Evolutionary conservation across 179 eudicot genomes (phyloP).

Genomic region (Nepenthes alata): DNA sequence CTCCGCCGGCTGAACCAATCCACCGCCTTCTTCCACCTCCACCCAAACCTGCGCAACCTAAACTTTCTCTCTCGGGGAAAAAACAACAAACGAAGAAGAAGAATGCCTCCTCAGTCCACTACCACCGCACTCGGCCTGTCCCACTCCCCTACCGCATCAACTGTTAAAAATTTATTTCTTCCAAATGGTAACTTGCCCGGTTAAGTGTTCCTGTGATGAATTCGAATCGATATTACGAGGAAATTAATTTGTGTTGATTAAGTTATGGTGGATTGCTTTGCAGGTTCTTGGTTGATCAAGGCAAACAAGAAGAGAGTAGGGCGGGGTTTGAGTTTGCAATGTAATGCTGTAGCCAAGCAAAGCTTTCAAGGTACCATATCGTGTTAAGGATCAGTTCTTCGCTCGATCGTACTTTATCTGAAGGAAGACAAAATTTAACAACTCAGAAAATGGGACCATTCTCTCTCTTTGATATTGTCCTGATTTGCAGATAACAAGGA

Average conservation of each 20-base stretch:
- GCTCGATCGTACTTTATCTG: background rate
- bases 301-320: constrained; percentile 7
- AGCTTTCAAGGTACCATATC: constrained; percentile 28
- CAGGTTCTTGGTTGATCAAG: constrained; percentile 17
- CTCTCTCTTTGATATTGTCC: too few relatives aligned
- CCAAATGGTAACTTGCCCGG: too few relatives aligned
- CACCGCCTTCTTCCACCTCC: constrained; percentile 4
- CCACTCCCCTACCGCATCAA: too few relatives aligned
- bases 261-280: background rate
- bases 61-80: too few relatives aligned
- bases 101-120: too few relatives aligned
- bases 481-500: too few relatives aligned
- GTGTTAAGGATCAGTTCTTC: background rate
- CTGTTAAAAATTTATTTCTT: too few relatives aligned
- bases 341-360: constrained; percentile 41
- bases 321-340: constrained; percentile 18
- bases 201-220: too few relatives aligned
- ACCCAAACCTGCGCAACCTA: background rate
- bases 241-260: background rate
- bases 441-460: too few relatives aligned
- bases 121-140: too few relatives aligned
- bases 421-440: background rate
- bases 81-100: too few relatives aligned
- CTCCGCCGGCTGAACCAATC: background rate
- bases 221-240: too few relatives aligned